Evolutionary conservation across 78 protist genomes (phyloP).

Genomic region (slime mould (Dictyostelium discoideum)): DNA sequence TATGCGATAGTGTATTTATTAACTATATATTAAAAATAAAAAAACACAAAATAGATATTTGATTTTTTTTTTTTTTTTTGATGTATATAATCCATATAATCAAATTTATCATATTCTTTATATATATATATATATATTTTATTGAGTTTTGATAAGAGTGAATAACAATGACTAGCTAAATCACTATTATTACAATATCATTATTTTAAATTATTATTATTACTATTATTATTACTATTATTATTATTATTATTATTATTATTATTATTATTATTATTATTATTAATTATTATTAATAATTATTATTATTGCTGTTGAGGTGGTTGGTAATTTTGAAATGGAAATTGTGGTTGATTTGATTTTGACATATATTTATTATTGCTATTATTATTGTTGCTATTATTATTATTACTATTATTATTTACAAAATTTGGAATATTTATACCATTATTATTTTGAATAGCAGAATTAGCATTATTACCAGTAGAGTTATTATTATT

Average conservation of each 20-base stretch:
- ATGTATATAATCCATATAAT: not conserved
- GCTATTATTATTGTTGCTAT: not conserved
- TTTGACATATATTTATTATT: not conserved
- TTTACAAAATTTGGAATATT: not conserved
- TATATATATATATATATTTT: too few species aligned
- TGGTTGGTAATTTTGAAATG: not conserved
- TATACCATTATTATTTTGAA: not conserved
- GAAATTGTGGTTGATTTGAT: not conserved
- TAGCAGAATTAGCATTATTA: not conserved
- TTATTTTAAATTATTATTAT: too few species aligned
- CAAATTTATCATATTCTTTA: not conserved
- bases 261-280: too few species aligned
- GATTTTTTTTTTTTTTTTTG: not conserved
- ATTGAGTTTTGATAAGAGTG: not conserved
- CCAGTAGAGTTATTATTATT: not conserved
- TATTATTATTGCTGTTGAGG: not conserved
- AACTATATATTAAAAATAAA: too few species aligned
- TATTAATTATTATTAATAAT: too few species aligned
- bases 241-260: not conserved
- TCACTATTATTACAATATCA: not conserved
- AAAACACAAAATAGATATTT: too few species aligned
- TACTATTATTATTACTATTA: too few species aligned
- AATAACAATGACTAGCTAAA: not conserved
- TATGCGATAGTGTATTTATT: too few species aligned
- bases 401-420: not conserved